A percentile compares a stretch with the other conserved stretches of the same genome.
These are phyloP conservation scores for Naematelia encephala DNA, from an alignment of 768 basidiomycete species.

Conservation along the genomic window DNA sequence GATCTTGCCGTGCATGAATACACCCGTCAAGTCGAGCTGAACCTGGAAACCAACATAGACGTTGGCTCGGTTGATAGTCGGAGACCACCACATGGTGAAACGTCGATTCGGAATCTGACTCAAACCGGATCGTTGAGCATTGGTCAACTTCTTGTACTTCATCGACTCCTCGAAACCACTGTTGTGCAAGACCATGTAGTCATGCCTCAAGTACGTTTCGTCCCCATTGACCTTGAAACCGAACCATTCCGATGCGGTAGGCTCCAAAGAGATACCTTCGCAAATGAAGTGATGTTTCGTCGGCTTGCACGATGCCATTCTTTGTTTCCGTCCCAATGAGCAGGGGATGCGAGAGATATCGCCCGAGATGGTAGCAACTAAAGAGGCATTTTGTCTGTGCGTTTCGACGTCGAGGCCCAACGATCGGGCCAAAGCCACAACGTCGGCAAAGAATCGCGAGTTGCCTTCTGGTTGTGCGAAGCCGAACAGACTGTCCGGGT, in stretches of 20 bases:
- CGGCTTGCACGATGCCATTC: not conserved
- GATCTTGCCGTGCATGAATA: conserved; percentile 86
- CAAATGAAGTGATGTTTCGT: not conserved
- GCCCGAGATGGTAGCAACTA: not conserved
- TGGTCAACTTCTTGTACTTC: conserved; percentile 65
- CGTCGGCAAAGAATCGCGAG: not conserved
- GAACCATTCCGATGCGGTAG: not conserved
- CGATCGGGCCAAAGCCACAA: not conserved
- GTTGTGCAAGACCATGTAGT: not conserved
- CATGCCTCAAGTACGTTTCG: not conserved
- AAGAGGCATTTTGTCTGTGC: not conserved
- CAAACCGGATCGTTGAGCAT: conserved; percentile 92
- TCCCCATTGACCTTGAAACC: conserved; percentile 5
- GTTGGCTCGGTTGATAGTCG: conserved; percentile 98
- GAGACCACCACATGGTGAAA: conserved; percentile 99
- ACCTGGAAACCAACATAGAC: conserved; percentile 98
- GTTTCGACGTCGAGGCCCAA: not conserved
- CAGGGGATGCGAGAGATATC: not conserved
- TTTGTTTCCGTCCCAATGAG: not conserved
- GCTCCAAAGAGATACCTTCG: not conserved
- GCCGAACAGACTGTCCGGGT: not conserved
- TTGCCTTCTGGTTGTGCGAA: not conserved
- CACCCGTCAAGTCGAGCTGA: conserved; percentile 82
- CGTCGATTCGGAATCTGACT: conserved; percentile 86
- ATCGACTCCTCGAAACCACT: conserved; percentile 63